Conservation (phyloP, 176 grass and related monocot species). For the Aegilops sharonensis region DNA sequence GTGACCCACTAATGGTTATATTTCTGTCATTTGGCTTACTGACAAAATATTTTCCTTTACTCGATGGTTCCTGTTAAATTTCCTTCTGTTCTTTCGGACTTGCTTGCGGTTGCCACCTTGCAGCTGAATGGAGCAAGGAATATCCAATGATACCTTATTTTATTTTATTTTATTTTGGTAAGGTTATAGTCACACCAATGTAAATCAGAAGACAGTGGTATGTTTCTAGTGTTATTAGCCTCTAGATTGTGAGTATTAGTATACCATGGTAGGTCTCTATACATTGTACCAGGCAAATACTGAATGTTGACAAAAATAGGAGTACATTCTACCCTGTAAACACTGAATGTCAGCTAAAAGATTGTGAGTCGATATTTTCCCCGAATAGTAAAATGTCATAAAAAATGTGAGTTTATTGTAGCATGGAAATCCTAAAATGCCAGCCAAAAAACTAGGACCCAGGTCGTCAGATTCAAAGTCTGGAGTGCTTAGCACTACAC, state of each 20-base stretch:
- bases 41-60: neutral
- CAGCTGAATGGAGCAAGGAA: neutral
- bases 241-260: neutral
- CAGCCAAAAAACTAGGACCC: constrained; percentile 38
- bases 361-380: neutral
- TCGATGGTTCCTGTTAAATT: neutral
- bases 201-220: constrained; percentile 26
- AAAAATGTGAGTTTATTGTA: neutral
- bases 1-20: neutral
- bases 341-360: neutral
- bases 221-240: constrained; percentile 17
- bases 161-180: constrained; percentile 32
- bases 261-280: neutral
- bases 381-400: neutral
- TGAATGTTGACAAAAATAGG: neutral
- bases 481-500: constrained; percentile 99
- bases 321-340: neutral
- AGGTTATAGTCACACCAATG: neutral
- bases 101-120: neutral
- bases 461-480: constrained; percentile 99
- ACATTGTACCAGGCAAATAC: neutral
- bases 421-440: neutral
- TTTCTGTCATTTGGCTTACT: neutral
- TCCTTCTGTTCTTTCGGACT: constrained; percentile 40
- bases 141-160: neutral